These are phyloP conservation scores for Colletotrichum euphorbiae DNA, from an alignment of 2,329 filamentous ascomycete species.

Conservation along the genomic window DNA sequence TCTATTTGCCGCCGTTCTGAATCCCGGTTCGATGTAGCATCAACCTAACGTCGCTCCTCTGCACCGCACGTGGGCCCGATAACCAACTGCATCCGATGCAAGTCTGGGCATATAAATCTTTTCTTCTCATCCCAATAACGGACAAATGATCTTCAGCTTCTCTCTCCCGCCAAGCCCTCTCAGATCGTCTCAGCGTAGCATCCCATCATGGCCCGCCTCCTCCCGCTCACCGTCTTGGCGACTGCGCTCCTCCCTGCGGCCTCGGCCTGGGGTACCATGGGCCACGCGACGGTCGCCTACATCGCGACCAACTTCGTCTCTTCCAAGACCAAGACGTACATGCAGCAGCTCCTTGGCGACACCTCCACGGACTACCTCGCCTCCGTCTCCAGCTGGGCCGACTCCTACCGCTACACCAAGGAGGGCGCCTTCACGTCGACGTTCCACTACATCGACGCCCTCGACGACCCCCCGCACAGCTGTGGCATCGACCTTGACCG, in stretches of 20 bases:
- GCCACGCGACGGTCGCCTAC: slow-evolving; percentile 66
- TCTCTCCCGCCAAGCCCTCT: not conserved
- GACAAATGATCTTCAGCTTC: slow-evolving; percentile 1
- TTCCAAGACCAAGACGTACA: slow-evolving; percentile 47
- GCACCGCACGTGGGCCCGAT: slow-evolving; percentile 17
- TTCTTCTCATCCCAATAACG: not conserved
- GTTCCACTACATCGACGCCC: slow-evolving; percentile 41
- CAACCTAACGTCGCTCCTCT: slow-evolving; percentile 1
- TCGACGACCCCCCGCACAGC: slow-evolving; percentile 37
- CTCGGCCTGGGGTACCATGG: slow-evolving; percentile 56
- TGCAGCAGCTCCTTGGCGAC: slow-evolving; percentile 51
- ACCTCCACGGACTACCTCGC: slow-evolving; percentile 60
- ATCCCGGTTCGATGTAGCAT: not conserved
- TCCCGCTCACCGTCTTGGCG: slow-evolving; percentile 42
- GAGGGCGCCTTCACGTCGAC: slow-evolving; percentile 40
- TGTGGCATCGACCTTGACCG: slow-evolving; percentile 40
- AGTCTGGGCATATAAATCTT: not conserved
- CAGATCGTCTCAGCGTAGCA: not conserved
- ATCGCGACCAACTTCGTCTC: slow-evolving; percentile 62
- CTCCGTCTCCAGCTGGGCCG: slow-evolving; percentile 53
- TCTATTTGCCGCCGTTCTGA: slow-evolving; percentile 10
- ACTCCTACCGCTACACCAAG: slow-evolving; percentile 41
- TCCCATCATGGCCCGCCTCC: slow-evolving; percentile 43
- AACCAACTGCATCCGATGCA: not conserved
- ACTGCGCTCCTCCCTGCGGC: slow-evolving; percentile 35